phyloP scores from a whole-genome alignment of 2,329 filamentous ascomycete species.

The Ceratocystis harringtonii region DNA sequence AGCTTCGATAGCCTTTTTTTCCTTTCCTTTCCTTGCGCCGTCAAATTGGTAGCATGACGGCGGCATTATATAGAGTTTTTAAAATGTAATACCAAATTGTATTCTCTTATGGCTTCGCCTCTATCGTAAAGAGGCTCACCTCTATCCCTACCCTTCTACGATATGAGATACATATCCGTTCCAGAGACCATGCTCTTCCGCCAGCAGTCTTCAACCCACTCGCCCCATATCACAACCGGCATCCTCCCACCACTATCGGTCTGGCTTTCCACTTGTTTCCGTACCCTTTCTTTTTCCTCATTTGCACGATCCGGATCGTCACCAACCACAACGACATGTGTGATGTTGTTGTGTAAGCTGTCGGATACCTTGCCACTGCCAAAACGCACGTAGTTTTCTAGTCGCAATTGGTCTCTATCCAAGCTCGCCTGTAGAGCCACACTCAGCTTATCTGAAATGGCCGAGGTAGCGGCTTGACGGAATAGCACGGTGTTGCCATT shows the following conservation, averaged over 20 bases:
- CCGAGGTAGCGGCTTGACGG: constrained; percentile 20
- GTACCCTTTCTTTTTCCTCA: constrained; percentile 30
- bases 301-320: constrained; percentile 28
- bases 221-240: constrained; percentile 51
- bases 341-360: constrained; percentile 41
- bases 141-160: constrained; percentile 9
- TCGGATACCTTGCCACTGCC: constrained; percentile 47
- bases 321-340: constrained; percentile 51
- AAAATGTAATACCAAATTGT: neutral
- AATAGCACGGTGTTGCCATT: constrained; percentile 31
- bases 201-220: constrained; percentile 75
- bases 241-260: neutral
- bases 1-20: neutral
- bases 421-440: constrained; percentile 24
- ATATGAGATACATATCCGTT: constrained; percentile 47
- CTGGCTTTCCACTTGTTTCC: constrained; percentile 30
- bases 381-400: constrained; percentile 49
- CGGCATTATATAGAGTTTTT: neutral
- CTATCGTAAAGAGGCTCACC: constrained; percentile 5
- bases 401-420: constrained; percentile 23
- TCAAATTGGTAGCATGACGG: neutral
- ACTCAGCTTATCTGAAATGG: constrained; percentile 7
- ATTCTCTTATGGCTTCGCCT: neutral
- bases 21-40: neutral
- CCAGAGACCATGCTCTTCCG: constrained; percentile 61